phyloP scores from a whole-genome alignment of 2,329 filamentous ascomycete genomes.

The Fusarium palustre region DNA sequence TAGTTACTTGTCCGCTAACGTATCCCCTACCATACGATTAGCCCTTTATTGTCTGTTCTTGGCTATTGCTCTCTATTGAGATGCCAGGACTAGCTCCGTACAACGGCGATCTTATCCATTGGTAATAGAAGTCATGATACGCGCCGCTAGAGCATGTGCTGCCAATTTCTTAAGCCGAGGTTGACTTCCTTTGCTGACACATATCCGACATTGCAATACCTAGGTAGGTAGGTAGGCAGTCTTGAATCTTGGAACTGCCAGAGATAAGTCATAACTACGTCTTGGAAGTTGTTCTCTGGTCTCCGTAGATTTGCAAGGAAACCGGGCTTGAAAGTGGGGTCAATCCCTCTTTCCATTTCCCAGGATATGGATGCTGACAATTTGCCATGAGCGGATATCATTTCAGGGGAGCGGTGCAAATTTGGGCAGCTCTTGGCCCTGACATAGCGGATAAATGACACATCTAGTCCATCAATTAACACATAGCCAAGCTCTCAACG shows the following conservation, averaged over 20 bases:
- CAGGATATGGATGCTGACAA: conserved; percentile 38
- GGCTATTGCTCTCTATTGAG: conserved; percentile 8
- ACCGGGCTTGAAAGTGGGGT: conserved; percentile 42
- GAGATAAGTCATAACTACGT: conserved; percentile 42
- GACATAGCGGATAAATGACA: conserved; percentile 5
- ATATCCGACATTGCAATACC: not conserved
- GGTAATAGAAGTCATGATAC: conserved; percentile 19
- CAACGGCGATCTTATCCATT: not conserved
- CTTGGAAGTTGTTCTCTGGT: conserved; percentile 27
- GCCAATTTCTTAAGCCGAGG: not conserved
- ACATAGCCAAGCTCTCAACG: conserved; percentile 33
- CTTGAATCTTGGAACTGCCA: conserved; percentile 25
- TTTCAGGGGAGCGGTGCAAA: conserved; percentile 39
- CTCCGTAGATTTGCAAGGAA: conserved; percentile 29
- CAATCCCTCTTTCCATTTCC: conserved; percentile 25
- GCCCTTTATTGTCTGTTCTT: not conserved
- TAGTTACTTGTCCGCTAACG: conserved; percentile 11
- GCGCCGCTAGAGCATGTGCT: conserved; percentile 13
- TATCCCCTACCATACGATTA: conserved; percentile 5
- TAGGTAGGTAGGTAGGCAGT: too few relatives aligned
- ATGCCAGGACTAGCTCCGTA: conserved; percentile 3
- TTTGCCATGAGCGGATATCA: conserved; percentile 40
- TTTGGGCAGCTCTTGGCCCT: not conserved
- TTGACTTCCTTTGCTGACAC: not conserved
- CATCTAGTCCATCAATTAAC: conserved; percentile 7